phyloP scores from a whole-genome alignment of 2,329 filamentous ascomycete species.

The Diatrype stigma region DNA sequence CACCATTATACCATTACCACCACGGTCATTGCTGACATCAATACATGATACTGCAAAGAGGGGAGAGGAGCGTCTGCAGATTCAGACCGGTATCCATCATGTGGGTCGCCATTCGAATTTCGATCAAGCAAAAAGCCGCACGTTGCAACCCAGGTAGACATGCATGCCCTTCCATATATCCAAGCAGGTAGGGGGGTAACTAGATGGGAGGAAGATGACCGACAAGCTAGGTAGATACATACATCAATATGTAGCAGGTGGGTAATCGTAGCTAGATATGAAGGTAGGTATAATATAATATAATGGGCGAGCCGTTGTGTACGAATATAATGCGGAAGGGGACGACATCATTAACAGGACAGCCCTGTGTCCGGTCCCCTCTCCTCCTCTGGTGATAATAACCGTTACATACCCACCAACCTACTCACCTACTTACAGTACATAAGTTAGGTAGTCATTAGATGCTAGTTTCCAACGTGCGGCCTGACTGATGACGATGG shows the following conservation, averaged over 20 bases:
- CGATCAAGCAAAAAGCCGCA: conserved; percentile 26
- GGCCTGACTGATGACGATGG: neutral
- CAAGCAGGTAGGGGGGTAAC: neutral
- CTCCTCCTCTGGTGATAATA: neutral
- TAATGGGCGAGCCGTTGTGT: too few relatives aligned
- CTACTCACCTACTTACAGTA: too few relatives aligned
- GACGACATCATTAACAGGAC: neutral
- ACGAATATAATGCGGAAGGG: too few relatives aligned
- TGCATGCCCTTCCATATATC: conserved; percentile 9
- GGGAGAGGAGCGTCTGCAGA: conserved; percentile 9
- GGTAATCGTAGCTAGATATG: neutral
- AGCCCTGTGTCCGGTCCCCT: neutral
- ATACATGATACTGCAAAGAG: conserved; percentile 6
- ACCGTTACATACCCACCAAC: too few relatives aligned
- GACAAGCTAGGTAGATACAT: too few relatives aligned
- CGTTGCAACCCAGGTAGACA: conserved; percentile 11
- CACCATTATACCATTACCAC: conserved; percentile 7
- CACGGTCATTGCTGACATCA: conserved; percentile 9
- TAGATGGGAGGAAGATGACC: too few relatives aligned
- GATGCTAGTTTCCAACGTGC: neutral
- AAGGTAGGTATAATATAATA: too few relatives aligned
- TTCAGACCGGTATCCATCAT: conserved; percentile 7
- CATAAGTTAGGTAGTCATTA: too few relatives aligned
- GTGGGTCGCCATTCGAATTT: conserved; percentile 19
- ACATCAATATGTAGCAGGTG: too few relatives aligned